These are phyloP conservation scores for Corrigiola litoralis DNA, from an alignment of 179 eudicot species.

Conservation along the genomic window DNA sequence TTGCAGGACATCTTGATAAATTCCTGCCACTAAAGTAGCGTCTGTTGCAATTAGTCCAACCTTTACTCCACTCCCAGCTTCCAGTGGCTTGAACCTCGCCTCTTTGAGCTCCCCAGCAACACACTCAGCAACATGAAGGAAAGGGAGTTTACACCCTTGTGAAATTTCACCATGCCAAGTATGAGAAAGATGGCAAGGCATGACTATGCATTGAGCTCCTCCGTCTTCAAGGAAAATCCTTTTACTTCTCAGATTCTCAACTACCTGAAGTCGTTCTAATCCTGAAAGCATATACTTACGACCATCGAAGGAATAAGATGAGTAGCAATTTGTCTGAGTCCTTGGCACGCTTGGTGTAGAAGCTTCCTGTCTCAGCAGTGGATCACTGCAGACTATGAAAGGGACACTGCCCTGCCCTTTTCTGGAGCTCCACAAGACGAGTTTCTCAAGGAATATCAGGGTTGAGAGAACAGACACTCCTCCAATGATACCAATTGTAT, in stretches of 20 bases:
- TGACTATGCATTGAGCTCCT: slow-evolving; percentile 52
- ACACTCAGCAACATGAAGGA: slow-evolving; percentile 43
- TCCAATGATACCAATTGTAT: slow-evolving; percentile 53
- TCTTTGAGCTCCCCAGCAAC: slow-evolving; percentile 49
- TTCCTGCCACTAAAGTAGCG: slow-evolving; percentile 27
- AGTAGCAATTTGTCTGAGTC: neutral
- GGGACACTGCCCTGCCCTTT: slow-evolving; percentile 32
- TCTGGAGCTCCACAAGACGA: slow-evolving; percentile 46
- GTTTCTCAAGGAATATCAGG: slow-evolving; percentile 49
- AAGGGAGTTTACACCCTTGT: slow-evolving; percentile 38
- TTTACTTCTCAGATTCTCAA: slow-evolving; percentile 38
- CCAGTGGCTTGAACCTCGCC: slow-evolving; percentile 47
- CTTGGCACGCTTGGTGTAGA: neutral
- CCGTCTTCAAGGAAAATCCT: slow-evolving; percentile 47
- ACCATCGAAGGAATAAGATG: neutral
- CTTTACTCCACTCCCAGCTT: slow-evolving; percentile 40
- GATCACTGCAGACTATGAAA: slow-evolving; percentile 49
- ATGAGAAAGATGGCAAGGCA: slow-evolving; percentile 60
- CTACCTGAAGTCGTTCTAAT: slow-evolving; percentile 3
- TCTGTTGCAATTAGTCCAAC: slow-evolving; percentile 46
- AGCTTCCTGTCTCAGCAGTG: slow-evolving; percentile 20
- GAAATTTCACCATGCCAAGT: slow-evolving; percentile 41
- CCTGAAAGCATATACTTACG: neutral
- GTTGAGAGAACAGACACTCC: slow-evolving; percentile 52
- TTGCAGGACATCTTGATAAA: slow-evolving; percentile 41